Conservation (phyloP, 1,139 yeast genomes). For the Blastobotrys capitulatus region DNA sequence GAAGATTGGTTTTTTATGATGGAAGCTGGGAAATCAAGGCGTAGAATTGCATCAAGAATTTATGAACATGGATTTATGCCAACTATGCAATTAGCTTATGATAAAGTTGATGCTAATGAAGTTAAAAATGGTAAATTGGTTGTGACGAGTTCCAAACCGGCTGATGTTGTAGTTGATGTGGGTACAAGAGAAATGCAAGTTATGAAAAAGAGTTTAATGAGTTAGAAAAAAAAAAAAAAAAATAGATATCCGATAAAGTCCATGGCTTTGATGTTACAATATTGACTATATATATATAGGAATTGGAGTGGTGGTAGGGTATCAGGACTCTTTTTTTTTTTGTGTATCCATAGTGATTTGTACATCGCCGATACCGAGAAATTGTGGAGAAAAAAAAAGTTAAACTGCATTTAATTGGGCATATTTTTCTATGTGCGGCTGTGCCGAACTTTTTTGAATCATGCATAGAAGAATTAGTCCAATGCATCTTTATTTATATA, state of each 20-base stretch:
- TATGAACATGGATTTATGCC: slow-evolving; percentile 59
- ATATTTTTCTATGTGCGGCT: no score
- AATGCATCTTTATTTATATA: no score
- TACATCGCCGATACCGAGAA: no score
- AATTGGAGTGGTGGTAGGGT: no score
- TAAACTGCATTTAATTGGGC: no score
- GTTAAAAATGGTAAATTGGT: slow-evolving; percentile 59
- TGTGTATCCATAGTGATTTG: no score
- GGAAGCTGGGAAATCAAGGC: slow-evolving; percentile 42
- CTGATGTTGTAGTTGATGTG: slow-evolving; percentile 29
- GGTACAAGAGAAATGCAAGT: background rate
- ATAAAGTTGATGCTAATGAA: slow-evolving; percentile 65
- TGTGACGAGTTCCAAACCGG: slow-evolving; percentile 37
- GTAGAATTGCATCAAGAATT: slow-evolving; percentile 67
- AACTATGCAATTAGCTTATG: slow-evolving; percentile 52
- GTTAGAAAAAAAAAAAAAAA: background rate
- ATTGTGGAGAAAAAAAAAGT: no score
- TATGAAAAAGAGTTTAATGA: slow-evolving; percentile 12
- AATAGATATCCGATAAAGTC: background rate
- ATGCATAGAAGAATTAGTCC: no score
- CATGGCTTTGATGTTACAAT: no score
- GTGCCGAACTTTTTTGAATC: no score
- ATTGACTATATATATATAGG: no score
- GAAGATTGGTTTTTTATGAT: slow-evolving; percentile 39
- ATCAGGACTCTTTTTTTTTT: no score